A percentile compares a stretch with the other conserved stretches of the same genome.
Conservation (phyloP, 805 yeast species). For the Candida boleticola region DNA sequence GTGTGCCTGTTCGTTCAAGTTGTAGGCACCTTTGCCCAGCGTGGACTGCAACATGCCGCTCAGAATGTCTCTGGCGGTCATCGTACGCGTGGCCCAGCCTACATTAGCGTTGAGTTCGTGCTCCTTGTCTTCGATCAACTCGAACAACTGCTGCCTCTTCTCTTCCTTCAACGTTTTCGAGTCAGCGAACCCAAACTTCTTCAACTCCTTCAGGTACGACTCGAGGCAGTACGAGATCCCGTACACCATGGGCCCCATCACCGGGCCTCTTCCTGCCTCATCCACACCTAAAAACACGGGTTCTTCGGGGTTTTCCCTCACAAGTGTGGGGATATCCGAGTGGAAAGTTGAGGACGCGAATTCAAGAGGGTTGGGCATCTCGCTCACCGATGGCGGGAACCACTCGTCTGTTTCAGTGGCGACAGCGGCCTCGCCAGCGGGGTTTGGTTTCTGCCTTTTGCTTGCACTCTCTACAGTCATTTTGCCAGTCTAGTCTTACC, state of each 20-base stretch:
- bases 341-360: slow-evolving; percentile 47
- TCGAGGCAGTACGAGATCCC: slow-evolving; percentile 77
- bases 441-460: slow-evolving; percentile 1
- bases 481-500: background rate
- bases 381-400: slow-evolving; percentile 34
- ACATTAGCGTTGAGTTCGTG: slow-evolving; percentile 52
- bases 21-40: slow-evolving; percentile 53
- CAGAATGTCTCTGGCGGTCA: slow-evolving; percentile 85
- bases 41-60: slow-evolving; percentile 75
- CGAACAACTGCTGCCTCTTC: slow-evolving; percentile 61
- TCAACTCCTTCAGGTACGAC: slow-evolving; percentile 46
- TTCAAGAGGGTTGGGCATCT: slow-evolving; percentile 21
- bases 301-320: slow-evolving; percentile 29
- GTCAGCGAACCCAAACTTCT: slow-evolving; percentile 81
- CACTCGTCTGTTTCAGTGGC: slow-evolving; percentile 16
- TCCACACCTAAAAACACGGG: slow-evolving; percentile 82
- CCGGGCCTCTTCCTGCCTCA: slow-evolving; percentile 99
- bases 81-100: slow-evolving; percentile 85
- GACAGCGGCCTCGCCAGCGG: no score
- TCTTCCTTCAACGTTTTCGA: slow-evolving; percentile 82
- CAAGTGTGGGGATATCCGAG: slow-evolving; percentile 46
- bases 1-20: slow-evolving; percentile 94
- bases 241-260: slow-evolving; percentile 96
- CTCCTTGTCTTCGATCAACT: slow-evolving; percentile 48
- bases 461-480: slow-evolving; percentile 4